These are phyloP conservation scores for Xylaria hypoxylon DNA, from an alignment of 2,329 filamentous ascomycete species.

Conservation along the genomic window DNA sequence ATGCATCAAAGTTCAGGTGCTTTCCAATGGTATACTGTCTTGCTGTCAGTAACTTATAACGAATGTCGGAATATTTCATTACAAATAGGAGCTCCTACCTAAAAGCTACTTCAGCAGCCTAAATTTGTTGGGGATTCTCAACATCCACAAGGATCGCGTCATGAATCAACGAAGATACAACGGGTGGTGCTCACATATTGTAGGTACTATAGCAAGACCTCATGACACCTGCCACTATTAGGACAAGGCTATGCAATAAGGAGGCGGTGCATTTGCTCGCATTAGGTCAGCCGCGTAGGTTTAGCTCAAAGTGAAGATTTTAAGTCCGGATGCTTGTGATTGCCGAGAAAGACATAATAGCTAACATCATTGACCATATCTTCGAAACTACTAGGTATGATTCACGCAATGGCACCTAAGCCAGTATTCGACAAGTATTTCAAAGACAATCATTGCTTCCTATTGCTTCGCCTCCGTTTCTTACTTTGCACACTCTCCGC, in stretches of 20 bases:
- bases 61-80: not conserved
- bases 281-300: not conserved
- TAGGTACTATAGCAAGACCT: not conserved
- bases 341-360: not conserved
- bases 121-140: not conserved
- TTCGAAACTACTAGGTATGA: not conserved
- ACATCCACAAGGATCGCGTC: not conserved
- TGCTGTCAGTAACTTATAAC: not conserved
- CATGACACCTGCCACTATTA: not conserved
- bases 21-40: not conserved
- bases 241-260: not conserved
- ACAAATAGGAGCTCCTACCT: not conserved
- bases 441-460: not conserved
- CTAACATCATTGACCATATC: not conserved
- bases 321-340: not conserved
- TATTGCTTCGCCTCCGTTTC: slow-evolving; percentile 4
- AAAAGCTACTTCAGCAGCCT: not conserved
- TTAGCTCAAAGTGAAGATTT: not conserved
- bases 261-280: not conserved
- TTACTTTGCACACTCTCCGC: not conserved
- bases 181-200: not conserved
- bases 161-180: not conserved
- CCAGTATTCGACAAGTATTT: not conserved
- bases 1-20: not conserved
- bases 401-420: not conserved